Percentiles rank a stretch among this genome's conserved stretches.
phyloP scores from a whole-genome alignment of 2,329 filamentous ascomycete genomes.

The Xylariaceae sp. region DNA sequence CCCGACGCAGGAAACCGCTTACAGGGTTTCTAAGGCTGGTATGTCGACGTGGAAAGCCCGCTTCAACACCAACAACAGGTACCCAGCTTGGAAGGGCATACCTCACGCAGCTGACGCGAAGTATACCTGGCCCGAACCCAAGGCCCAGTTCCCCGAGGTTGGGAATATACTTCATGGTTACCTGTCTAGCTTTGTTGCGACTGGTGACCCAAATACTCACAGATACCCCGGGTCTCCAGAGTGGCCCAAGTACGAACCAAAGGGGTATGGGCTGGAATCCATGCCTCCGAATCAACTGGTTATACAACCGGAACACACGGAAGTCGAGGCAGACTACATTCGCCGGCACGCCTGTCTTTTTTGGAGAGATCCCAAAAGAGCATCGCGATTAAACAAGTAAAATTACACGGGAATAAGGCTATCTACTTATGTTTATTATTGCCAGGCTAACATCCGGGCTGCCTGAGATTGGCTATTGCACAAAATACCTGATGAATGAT shows the following conservation, averaged over 20 bases:
- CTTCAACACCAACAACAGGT: constrained; percentile 42
- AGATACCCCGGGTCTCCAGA: constrained; percentile 23
- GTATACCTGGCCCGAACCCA: constrained; percentile 43
- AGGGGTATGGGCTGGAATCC: constrained; percentile 29
- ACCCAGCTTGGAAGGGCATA: constrained; percentile 41
- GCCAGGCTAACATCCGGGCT: neutral
- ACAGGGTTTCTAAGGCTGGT: constrained; percentile 38
- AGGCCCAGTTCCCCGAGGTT: constrained; percentile 41
- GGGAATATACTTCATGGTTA: constrained; percentile 42
- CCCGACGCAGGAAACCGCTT: constrained; percentile 47
- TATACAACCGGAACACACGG: constrained; percentile 36
- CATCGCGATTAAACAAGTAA: constrained; percentile 40
- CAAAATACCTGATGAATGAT: neutral
- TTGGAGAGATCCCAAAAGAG: constrained; percentile 42
- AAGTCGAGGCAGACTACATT: constrained; percentile 39
- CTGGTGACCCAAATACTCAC: constrained; percentile 39
- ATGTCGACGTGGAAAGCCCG: constrained; percentile 43
- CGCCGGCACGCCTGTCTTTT: constrained; percentile 39
- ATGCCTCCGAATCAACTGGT: constrained; percentile 37
- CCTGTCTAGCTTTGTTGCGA: constrained; percentile 41
- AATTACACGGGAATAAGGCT: neutral
- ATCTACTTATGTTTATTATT: constrained; percentile 5
- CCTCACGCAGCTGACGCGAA: constrained; percentile 42
- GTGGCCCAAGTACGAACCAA: constrained; percentile 34
- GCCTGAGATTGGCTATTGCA: neutral